Conservation (phyloP, 306 rosid species). For the Citrullus amarus region DNA sequence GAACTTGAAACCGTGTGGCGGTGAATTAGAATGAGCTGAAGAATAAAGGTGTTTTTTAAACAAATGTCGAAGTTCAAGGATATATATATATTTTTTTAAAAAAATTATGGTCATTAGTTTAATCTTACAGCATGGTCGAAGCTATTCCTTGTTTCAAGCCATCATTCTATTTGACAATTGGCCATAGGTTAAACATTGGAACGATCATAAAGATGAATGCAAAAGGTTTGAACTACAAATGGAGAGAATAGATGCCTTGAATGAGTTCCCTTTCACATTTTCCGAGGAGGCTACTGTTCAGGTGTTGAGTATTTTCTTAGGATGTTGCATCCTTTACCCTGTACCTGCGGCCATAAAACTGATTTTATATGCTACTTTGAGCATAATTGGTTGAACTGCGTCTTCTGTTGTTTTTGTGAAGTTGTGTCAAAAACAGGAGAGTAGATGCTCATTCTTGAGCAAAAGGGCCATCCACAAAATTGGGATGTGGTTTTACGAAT, state of each 20-base stretch:
- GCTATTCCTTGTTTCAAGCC: not conserved
- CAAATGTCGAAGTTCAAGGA: too few species aligned
- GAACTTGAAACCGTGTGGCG: too few species aligned
- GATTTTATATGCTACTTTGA: not conserved
- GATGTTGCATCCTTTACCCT: not conserved
- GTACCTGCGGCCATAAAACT: not conserved
- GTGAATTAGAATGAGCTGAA: too few species aligned
- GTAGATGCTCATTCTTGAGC: slow-evolving; percentile 64
- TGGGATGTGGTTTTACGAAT: slow-evolving; percentile 81
- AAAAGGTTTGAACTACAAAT: slow-evolving; percentile 65
- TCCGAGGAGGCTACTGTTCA: slow-evolving; percentile 44
- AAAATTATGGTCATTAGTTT: not conserved
- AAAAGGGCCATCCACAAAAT: slow-evolving; percentile 50
- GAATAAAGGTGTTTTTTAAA: too few species aligned
- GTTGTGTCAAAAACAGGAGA: slow-evolving; percentile 59
- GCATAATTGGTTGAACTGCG: not conserved
- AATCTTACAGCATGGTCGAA: not conserved
- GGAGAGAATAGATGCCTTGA: slow-evolving; percentile 35
- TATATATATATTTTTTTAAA: too few species aligned
- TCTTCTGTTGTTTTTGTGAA: slow-evolving; percentile 17
- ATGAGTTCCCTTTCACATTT: slow-evolving; percentile 78
- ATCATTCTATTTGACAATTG: not conserved
- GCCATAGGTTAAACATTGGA: slow-evolving; percentile 63
- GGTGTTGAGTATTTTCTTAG: slow-evolving; percentile 22
- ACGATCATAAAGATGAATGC: slow-evolving; percentile 70